Base-by-base conservation (phyloP, 2,329 filamentous ascomycete species). In the Huntiella savannae region DNA sequence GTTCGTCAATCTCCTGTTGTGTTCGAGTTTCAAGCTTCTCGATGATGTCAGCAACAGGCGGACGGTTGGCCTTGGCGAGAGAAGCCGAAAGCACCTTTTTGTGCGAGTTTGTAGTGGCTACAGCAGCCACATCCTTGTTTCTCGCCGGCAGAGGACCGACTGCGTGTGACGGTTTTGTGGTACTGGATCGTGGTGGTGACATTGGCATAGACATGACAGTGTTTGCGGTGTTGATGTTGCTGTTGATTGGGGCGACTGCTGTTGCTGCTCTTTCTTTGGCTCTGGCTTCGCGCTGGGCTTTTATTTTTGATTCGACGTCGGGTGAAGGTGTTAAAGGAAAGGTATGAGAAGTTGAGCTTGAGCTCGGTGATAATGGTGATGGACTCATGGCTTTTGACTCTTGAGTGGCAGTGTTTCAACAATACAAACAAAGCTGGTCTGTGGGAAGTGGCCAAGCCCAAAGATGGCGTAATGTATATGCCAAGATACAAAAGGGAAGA, bases 281-380 rank as follows among this genome's bases (percentile, higher is more conserved):
- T 38, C 37, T 22, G 37, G 42, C 15, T 36, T 16, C 33, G 15
- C 33, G 19, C 16, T 36, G 40, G 16, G 13, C 33, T 8, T 17
- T 32, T 28, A 28, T 28, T 28, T 28, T 28, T 28, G 22, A 28
- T 33, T 40, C 37, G 33, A 38, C 36, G 16, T 49, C 42, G 19
- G 48, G 48, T 39, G 48, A 46, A 11, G 48, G 43, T 38, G 43
- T 49, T 45, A 46, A 45, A 40, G 48, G 42, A 36, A 45, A 49
- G 22, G 34, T 22, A 11, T 44, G 46, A 33, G 35, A 48, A 48
- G 33, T 28, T n/a, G 41, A 33, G 22, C 22, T 28, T 28, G 37
- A 8, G 33, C 32, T 17, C 36, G 34, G 34, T 10, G 7, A 32
- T 15, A 35, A 17, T 35, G 41, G 33, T 15, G 33, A 15, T 16